These are phyloP conservation scores for Aspergillus fumigatiaffinis DNA, from an alignment of 2,329 filamentous ascomycete genomes.

Conservation along the genomic window DNA sequence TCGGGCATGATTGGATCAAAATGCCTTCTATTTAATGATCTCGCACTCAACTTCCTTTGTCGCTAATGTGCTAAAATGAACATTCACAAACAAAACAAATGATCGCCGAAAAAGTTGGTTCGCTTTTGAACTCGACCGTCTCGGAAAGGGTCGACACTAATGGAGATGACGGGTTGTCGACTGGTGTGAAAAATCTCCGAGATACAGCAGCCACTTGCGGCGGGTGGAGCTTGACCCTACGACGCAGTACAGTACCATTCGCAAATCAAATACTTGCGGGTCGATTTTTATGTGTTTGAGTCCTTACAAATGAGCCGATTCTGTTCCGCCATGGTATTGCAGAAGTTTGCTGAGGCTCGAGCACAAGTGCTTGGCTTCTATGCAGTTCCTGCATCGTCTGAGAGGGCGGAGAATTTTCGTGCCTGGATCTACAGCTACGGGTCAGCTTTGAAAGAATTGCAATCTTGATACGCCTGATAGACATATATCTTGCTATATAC, in stretches of 20 bases:
- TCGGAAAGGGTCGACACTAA: background rate
- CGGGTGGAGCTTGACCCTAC: background rate
- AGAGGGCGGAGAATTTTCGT: background rate
- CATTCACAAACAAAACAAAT: background rate
- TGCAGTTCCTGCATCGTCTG: background rate
- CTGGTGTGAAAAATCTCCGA: background rate
- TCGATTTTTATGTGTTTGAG: background rate
- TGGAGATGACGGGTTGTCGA: background rate
- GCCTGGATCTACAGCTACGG: background rate
- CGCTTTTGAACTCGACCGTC: background rate
- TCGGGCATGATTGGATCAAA: background rate
- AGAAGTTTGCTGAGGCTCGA: background rate
- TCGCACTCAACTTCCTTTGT: background rate
- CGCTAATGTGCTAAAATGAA: background rate
- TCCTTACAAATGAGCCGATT: background rate
- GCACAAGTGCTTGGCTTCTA: background rate
- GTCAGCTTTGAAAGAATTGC: background rate
- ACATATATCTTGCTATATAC: background rate
- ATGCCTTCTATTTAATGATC: background rate
- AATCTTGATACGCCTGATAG: background rate
- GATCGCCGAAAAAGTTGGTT: background rate
- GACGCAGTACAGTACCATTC: background rate
- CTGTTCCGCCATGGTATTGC: background rate
- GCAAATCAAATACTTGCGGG: background rate
- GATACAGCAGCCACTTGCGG: background rate